Conservation (phyloP, 2,329 filamentous ascomycete species). For the Diaporthe sp. region DNA sequence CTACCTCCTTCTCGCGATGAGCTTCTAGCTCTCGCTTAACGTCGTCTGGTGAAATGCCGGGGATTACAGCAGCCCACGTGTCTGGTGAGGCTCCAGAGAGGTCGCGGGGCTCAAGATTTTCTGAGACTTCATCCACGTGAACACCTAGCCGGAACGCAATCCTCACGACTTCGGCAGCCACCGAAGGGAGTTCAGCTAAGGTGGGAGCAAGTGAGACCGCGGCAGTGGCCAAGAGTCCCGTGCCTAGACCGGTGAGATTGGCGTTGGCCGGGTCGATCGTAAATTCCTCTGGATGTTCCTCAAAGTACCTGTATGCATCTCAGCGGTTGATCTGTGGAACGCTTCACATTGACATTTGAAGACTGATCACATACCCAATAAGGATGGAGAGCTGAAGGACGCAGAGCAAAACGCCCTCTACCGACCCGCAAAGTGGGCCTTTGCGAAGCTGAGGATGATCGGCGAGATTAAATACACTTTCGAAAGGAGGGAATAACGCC, state of each 20-base stretch:
- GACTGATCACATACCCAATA: slow-evolving; percentile 56
- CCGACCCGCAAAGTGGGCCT: slow-evolving; percentile 56
- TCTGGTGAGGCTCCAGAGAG: slow-evolving; percentile 44
- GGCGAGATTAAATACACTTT: slow-evolving; percentile 52
- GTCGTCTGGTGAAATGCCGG: slow-evolving; percentile 48
- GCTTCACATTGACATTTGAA: not conserved
- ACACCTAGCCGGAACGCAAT: slow-evolving; percentile 62
- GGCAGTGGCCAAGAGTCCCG: slow-evolving; percentile 58
- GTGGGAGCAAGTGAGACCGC: slow-evolving; percentile 57
- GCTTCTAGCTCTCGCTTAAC: slow-evolving; percentile 56
- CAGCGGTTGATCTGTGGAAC: not conserved
- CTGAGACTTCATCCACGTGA: slow-evolving; percentile 57
- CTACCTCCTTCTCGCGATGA: slow-evolving; percentile 46
- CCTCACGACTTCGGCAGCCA: slow-evolving; percentile 58
- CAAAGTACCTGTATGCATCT: not conserved
- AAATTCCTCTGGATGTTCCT: slow-evolving; percentile 41
- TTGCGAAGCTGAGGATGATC: slow-evolving; percentile 53
- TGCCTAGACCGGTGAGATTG: slow-evolving; percentile 56
- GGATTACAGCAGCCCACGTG: slow-evolving; percentile 59
- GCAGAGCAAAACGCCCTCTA: slow-evolving; percentile 60
- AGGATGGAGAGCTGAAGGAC: slow-evolving; percentile 56
- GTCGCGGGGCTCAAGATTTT: slow-evolving; percentile 54
- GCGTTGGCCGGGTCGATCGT: slow-evolving; percentile 45
- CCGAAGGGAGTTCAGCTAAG: slow-evolving; percentile 54
- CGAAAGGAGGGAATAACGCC: slow-evolving; percentile 52